phyloP scores from a whole-genome alignment of 192 early-diverging fungal genomes.

The Dissophora globulifera region DNA sequence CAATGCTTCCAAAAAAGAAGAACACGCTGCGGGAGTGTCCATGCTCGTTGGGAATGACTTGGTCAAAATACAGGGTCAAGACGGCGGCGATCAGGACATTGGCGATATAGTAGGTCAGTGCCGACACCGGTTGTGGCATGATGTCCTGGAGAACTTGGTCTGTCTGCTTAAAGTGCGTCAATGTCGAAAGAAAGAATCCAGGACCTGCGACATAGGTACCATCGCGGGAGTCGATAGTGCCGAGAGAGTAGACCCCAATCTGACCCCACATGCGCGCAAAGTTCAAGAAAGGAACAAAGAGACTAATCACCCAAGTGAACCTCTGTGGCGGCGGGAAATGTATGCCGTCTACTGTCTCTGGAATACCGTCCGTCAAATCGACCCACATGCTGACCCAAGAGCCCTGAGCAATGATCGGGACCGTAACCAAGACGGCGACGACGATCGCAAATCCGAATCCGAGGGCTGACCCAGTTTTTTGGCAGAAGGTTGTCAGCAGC shows the following conservation, averaged over 20 bases:
- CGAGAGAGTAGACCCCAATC: slow-evolving; percentile 52
- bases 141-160: slow-evolving; percentile 38
- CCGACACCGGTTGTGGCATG: slow-evolving; percentile 60
- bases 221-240: slow-evolving; percentile 52
- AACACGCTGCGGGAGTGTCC: slow-evolving; percentile 56
- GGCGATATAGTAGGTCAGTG: slow-evolving; percentile 64
- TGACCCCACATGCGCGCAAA: slow-evolving; percentile 72
- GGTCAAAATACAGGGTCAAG: slow-evolving; percentile 78
- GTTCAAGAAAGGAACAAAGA: slow-evolving; percentile 62
- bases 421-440: slow-evolving; percentile 72
- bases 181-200: slow-evolving; percentile 60
- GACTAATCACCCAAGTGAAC: slow-evolving; percentile 28
- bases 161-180: slow-evolving; percentile 51
- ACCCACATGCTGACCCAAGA: slow-evolving; percentile 63
- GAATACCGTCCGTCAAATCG: slow-evolving; percentile 15
- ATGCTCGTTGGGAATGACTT: slow-evolving; percentile 79
- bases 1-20: slow-evolving; percentile 70
- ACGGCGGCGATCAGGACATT: slow-evolving; percentile 60
- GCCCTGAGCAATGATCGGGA: slow-evolving; percentile 74
- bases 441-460: slow-evolving; percentile 37
- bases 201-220: slow-evolving; percentile 65
- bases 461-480: slow-evolving; percentile 55
- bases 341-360: slow-evolving; percentile 30
- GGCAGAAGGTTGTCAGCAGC: slow-evolving; percentile 73
- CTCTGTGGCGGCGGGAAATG: background rate